Conservation (phyloP, 305 asterid genomes). For the Nicotiana rustica region DNA sequence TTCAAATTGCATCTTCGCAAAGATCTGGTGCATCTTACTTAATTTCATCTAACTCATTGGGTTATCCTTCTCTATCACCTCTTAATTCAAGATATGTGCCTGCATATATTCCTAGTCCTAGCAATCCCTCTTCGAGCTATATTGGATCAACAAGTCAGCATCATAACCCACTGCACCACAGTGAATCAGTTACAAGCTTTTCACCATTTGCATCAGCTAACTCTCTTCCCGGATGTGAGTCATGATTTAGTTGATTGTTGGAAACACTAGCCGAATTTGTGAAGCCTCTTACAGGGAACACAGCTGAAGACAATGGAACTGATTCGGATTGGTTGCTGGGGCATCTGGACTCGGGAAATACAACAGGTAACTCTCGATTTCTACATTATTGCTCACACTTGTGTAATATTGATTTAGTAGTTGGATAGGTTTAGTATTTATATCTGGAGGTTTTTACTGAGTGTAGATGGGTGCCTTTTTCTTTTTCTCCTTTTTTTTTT, state of each 20-base stretch:
- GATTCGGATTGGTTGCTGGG: background rate
- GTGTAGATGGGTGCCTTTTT: slow-evolving; percentile 9
- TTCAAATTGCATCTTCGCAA: slow-evolving; percentile 68
- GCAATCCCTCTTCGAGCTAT: slow-evolving; percentile 65
- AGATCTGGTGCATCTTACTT: slow-evolving; percentile 61
- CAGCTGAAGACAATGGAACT: background rate
- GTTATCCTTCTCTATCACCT: slow-evolving; percentile 62
- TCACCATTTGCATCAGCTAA: slow-evolving; percentile 38
- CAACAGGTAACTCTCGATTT: slow-evolving; percentile 17
- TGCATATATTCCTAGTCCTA: slow-evolving; percentile 66
- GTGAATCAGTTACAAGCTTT: slow-evolving; percentile 34
- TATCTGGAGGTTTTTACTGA: background rate
- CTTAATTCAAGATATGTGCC: slow-evolving; percentile 42
- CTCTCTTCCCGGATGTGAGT: slow-evolving; percentile 37
- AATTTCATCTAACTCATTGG: slow-evolving; percentile 71
- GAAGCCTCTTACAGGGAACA: background rate
- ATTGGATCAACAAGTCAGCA: slow-evolving; percentile 43
- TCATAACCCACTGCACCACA: slow-evolving; percentile 35
- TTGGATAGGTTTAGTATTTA: background rate
- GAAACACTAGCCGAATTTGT: background rate
- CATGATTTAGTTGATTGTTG: background rate
- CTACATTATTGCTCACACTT: background rate
- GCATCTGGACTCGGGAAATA: slow-evolving; percentile 20
- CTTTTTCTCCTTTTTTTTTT: background rate
- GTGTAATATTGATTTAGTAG: background rate